A percentile compares a stretch with the other conserved stretches of the same genome.
These are phyloP conservation scores for Sporothrix dimorphospora DNA, from an alignment of 2,329 filamentous ascomycete species.

Conservation along the genomic window DNA sequence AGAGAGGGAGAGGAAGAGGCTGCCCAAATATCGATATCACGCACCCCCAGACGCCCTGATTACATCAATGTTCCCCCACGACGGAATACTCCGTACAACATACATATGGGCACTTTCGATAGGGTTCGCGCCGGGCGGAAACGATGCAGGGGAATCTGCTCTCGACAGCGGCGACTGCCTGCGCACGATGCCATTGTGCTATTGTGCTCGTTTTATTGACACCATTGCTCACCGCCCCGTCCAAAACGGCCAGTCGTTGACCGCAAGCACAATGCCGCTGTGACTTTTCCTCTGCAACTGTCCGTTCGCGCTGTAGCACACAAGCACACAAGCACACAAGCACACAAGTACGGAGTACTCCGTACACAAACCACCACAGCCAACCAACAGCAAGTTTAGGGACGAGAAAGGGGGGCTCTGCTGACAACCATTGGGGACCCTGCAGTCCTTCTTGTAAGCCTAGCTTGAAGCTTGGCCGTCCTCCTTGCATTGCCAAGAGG, in stretches of 20 bases:
- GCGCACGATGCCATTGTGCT: neutral
- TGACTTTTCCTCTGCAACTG: constrained; percentile 17
- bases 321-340: neutral
- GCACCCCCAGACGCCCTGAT: neutral
- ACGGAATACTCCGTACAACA: neutral
- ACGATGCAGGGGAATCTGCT: constrained; percentile 13
- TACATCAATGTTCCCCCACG: neutral
- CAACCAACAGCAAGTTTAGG: neutral
- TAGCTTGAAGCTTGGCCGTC: neutral
- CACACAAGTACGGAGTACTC: too few species aligned
- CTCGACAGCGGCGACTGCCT: neutral
- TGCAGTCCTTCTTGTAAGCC: neutral
- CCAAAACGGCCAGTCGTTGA: neutral
- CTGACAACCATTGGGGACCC: constrained; percentile 21
- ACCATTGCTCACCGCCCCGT: neutral
- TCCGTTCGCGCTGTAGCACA: neutral
- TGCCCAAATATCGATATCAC: neutral
- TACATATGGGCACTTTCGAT: neutral
- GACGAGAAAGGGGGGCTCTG: constrained; percentile 1
- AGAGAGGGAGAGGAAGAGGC: too few species aligned
- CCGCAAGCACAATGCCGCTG: constrained; percentile 14
- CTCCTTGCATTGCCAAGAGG: constrained; percentile 9
- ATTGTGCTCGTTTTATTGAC: constrained; percentile 16
- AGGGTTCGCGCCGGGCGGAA: constrained; percentile 10
- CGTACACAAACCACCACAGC: neutral